phyloP scores from a whole-genome alignment of 2,329 filamentous ascomycete genomes.

The Penicillium psychrosexuale region DNA sequence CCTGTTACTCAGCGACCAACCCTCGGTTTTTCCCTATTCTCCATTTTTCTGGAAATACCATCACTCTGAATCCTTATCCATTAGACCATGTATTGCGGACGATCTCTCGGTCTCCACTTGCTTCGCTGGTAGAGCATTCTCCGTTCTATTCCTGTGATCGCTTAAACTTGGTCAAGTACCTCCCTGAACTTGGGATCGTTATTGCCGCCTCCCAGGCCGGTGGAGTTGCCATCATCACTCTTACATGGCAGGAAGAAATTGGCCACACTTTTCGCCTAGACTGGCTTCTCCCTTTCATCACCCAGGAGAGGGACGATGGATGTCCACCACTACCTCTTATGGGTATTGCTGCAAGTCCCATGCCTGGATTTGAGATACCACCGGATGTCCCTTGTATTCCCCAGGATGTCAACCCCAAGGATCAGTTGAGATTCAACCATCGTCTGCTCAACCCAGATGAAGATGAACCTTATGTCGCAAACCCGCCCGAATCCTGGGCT shows the following conservation, averaged over 20 bases:
- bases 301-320: conserved; percentile 47
- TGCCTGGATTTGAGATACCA: conserved; percentile 50
- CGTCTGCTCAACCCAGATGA: conserved; percentile 6
- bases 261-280: conserved; percentile 54
- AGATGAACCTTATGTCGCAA: background rate
- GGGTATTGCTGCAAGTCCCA: conserved; percentile 56
- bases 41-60: conserved; percentile 42
- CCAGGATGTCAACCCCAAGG: conserved; percentile 16
- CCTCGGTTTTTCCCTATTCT: conserved; percentile 40
- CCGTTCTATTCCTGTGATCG: conserved; percentile 44
- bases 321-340: conserved; percentile 48
- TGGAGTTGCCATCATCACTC: conserved; percentile 52
- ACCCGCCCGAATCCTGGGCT: background rate
- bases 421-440: conserved; percentile 21
- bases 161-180: conserved; percentile 56
- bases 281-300: conserved; percentile 53
- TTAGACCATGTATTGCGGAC: conserved; percentile 31
- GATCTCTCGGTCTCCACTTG: conserved; percentile 30
- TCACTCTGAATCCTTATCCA: conserved; percentile 37
- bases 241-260: conserved; percentile 43
- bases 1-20: conserved; percentile 14
- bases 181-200: conserved; percentile 59
- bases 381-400: conserved; percentile 37
- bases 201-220: conserved; percentile 58
- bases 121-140: conserved; percentile 24